A percentile compares a stretch with the other conserved stretches of the same genome.
Evolutionary conservation across 108 stramenopile species (phyloP).

Genomic region (Skeletonema potamos): DNA sequence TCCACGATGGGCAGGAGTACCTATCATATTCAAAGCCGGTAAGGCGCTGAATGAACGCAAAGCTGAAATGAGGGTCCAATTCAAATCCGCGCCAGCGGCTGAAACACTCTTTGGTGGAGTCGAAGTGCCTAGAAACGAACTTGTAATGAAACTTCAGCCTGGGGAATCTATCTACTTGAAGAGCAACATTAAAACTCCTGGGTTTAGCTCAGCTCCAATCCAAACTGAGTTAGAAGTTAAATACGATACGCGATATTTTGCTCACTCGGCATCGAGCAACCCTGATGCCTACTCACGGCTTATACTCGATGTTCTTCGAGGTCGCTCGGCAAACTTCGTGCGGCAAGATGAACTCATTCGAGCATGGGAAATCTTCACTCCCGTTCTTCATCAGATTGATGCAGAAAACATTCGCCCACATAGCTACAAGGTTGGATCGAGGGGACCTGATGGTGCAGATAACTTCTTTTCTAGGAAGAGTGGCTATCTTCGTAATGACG

Average conservation of each 20-base stretch:
- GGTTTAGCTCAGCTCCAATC: conserved; percentile 77
- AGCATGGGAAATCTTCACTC: conserved; percentile 96
- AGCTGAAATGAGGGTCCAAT: conserved; percentile 95
- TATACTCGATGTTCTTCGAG: conserved; percentile 93
- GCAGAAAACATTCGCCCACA: conserved; percentile 68
- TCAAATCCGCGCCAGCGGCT: conserved; percentile 85
- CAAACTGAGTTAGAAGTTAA: conserved; percentile 93
- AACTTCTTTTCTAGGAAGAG: conserved; percentile 59
- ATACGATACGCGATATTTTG: conserved; percentile 79
- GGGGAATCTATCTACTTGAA: conserved; percentile 93
- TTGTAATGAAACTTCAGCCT: conserved; percentile 94
- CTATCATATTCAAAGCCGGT: conserved; percentile 96
- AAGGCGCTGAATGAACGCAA: conserved; percentile 96
- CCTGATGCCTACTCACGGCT: conserved; percentile 98
- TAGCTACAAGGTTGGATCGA: conserved; percentile 76
- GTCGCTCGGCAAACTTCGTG: conserved; percentile 91
- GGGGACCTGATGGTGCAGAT: conserved; percentile 89
- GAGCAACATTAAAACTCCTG: conserved; percentile 96
- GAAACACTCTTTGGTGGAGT: conserved; percentile 60
- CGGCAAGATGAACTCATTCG: conserved; percentile 93
- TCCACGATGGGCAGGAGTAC: conserved; percentile 96
- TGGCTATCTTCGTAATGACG: conserved; percentile 67
- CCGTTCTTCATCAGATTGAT: conserved; percentile 90
- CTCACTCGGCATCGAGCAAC: conserved; percentile 37
- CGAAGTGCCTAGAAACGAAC: conserved; percentile 87